Percentiles rank a stretch among this genome's conserved stretches.
phyloP scores from a whole-genome alignment of 2,329 filamentous ascomycete species.

The Claviceps sp. region DNA sequence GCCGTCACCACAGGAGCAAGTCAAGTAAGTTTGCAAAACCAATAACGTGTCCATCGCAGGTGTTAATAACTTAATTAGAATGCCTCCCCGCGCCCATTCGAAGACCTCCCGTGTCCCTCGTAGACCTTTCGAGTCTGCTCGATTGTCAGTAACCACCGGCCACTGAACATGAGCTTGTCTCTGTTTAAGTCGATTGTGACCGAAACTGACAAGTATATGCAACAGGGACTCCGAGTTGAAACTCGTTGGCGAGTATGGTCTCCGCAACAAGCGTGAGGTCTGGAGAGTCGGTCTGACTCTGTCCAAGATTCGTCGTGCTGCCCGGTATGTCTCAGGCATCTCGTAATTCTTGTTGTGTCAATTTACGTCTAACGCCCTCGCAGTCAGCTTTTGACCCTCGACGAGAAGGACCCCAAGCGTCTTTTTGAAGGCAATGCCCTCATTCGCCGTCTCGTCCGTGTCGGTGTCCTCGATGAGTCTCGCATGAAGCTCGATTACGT shows the following conservation, averaged over 20 bases:
- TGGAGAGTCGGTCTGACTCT: conserved; percentile 99
- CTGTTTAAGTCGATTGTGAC: conserved; percentile 85
- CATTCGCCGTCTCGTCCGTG: conserved; percentile 98
- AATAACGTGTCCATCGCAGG: background rate
- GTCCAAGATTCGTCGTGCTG: conserved; percentile 99
- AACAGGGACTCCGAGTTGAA: conserved; percentile 97
- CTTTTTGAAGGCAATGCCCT: conserved; percentile 99
- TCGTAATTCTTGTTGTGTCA: background rate
- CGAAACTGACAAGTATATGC: conserved; percentile 47
- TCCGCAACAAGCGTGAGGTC: conserved; percentile 99
- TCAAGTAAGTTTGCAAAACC: conserved; percentile 22
- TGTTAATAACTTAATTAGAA: conserved; percentile 19
- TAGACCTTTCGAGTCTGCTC: conserved; percentile 98
- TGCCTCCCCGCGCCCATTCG: conserved; percentile 58
- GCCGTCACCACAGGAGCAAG: conserved; percentile 25
- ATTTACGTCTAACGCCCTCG: conserved; percentile 12
- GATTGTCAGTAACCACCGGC: conserved; percentile 91
- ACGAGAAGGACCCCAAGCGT: conserved; percentile 99
- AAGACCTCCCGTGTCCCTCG: conserved; percentile 99
- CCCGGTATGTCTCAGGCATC: conserved; percentile 53
- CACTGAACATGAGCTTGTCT: conserved; percentile 98
- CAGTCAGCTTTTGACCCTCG: conserved; percentile 98
- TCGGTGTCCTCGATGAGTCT: conserved; percentile 98
- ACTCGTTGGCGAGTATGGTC: conserved; percentile 98
- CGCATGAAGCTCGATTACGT: conserved; percentile 99